A percentile compares a stretch with the other conserved stretches of the same genome.
phyloP scores from a whole-genome alignment of 345 rosid species.

The Noccaea bulbosa region DNA sequence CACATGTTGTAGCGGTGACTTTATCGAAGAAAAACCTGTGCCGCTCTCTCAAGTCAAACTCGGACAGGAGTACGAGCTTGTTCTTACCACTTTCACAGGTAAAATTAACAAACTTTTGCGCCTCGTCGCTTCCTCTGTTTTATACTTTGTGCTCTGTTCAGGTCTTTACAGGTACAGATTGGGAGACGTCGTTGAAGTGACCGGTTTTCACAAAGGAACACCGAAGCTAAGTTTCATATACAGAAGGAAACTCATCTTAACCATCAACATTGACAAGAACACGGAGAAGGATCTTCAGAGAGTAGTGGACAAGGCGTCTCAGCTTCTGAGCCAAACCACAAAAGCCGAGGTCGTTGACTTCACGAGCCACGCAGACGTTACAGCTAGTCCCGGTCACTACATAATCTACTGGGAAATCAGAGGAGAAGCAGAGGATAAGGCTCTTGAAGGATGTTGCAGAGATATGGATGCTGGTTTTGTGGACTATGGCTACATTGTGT shows the following conservation, averaged over 20 bases:
- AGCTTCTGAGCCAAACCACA: slow-evolving; percentile 50
- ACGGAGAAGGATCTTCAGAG: slow-evolving; percentile 90
- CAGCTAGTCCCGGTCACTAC: slow-evolving; percentile 76
- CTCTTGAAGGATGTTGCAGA: slow-evolving; percentile 68
- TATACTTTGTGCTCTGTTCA: slow-evolving; percentile 42
- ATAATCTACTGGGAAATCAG: slow-evolving; percentile 87
- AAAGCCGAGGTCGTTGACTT: slow-evolving; percentile 79
- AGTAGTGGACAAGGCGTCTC: slow-evolving; percentile 71
- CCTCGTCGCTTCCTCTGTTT: not conserved
- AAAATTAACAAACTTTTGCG: slow-evolving; percentile 6
- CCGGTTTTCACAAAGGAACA: slow-evolving; percentile 71
- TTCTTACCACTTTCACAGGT: slow-evolving; percentile 97
- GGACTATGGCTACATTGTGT: slow-evolving; percentile 84
- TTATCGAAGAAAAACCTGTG: slow-evolving; percentile 74
- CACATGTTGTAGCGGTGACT: slow-evolving; percentile 48
- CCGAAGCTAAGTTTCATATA: slow-evolving; percentile 89
- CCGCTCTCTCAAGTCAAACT: slow-evolving; percentile 72
- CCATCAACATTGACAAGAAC: slow-evolving; percentile 92
- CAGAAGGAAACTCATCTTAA: slow-evolving; percentile 80
- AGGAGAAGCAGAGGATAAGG: slow-evolving; percentile 72
- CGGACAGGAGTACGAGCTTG: slow-evolving; percentile 85
- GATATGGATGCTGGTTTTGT: slow-evolving; percentile 80
- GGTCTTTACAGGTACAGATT: slow-evolving; percentile 81
- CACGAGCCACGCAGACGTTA: slow-evolving; percentile 77
- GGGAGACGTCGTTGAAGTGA: slow-evolving; percentile 92